Evolutionary conservation across 1,284 basidiomycete genomes (phyloP).

Genomic region (Ceratobasidium theobromae): DNA sequence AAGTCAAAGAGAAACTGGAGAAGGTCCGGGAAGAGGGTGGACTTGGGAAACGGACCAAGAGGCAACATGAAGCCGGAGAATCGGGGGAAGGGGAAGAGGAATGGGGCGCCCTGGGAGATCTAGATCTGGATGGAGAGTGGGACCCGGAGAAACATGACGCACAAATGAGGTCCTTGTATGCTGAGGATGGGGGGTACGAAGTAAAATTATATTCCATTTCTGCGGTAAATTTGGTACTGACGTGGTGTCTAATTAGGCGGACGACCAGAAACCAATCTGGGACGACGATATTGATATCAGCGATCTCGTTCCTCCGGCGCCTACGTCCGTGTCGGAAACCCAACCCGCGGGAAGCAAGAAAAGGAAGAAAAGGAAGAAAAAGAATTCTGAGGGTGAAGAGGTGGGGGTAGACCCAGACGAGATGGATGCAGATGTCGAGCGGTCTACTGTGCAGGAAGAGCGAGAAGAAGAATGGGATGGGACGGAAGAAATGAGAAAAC

Average conservation of each 20-base stretch:
- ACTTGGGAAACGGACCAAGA: conserved; percentile 40
- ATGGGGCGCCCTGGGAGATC: conserved; percentile 54
- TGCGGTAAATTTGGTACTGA: neutral
- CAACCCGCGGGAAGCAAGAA: conserved; percentile 45
- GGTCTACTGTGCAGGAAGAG: neutral
- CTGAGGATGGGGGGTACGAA: conserved; percentile 53
- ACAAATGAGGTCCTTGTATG: conserved; percentile 75
- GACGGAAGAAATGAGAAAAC: conserved; percentile 82
- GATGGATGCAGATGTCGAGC: conserved; percentile 70
- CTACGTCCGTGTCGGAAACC: neutral
- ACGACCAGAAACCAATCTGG: conserved; percentile 80
- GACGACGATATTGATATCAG: conserved; percentile 83
- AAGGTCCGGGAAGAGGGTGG: conserved; percentile 69
- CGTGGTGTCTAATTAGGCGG: conserved; percentile 39
- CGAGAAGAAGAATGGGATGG: conserved; percentile 71
- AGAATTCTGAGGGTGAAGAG: conserved; percentile 47
- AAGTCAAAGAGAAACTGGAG: conserved; percentile 75
- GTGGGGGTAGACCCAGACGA: conserved; percentile 59
- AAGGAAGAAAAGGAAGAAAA: conserved; percentile 57
- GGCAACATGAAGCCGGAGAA: neutral
- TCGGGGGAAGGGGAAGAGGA: conserved; percentile 1
- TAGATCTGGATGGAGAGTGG: conserved; percentile 82
- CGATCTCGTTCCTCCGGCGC: conserved; percentile 56
- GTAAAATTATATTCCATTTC: conserved; percentile 35
- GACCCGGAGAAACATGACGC: conserved; percentile 75